Conservation (phyloP, 306 rosid genomes). For the Cajanus cajan region DNA sequence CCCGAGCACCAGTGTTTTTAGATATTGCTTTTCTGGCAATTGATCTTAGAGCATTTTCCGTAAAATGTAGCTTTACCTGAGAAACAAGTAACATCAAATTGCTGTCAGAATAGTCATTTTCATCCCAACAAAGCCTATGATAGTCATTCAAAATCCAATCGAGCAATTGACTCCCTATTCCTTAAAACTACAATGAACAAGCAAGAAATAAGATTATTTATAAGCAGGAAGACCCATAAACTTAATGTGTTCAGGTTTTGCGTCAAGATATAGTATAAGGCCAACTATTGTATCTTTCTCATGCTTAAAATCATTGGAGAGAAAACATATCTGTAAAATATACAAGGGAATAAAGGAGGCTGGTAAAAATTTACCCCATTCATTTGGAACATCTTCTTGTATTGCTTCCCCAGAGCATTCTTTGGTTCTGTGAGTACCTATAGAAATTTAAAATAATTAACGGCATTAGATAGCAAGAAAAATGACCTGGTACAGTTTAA, state of each 20-base stretch:
- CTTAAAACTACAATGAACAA: constrained; percentile 19
- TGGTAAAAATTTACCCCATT: constrained; percentile 65
- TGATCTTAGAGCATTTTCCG: constrained; percentile 61
- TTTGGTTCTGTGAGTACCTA: constrained; percentile 95
- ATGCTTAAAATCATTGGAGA: neutral
- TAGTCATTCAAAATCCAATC: neutral
- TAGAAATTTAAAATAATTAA: constrained; percentile 20
- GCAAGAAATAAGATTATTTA: neutral
- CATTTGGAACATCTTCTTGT: constrained; percentile 89
- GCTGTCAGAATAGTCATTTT: constrained; percentile 23
- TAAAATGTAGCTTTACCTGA: constrained; percentile 86
- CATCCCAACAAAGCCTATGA: constrained; percentile 8
- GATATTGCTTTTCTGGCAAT: constrained; percentile 84
- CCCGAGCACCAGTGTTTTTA: constrained; percentile 90
- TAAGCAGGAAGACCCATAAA: neutral
- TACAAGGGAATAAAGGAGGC: neutral
- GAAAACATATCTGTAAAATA: neutral
- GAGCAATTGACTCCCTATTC: constrained; percentile 13
- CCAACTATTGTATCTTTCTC: neutral
- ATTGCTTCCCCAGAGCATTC: constrained; percentile 97
- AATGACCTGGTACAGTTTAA: neutral
- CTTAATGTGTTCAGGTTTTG: neutral
- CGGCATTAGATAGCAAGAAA: neutral
- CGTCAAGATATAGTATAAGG: neutral
- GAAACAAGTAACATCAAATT: constrained; percentile 19